Base-by-base conservation (phyloP, 2,329 filamentous ascomycete species). In the Clonostachys sp. region DNA sequence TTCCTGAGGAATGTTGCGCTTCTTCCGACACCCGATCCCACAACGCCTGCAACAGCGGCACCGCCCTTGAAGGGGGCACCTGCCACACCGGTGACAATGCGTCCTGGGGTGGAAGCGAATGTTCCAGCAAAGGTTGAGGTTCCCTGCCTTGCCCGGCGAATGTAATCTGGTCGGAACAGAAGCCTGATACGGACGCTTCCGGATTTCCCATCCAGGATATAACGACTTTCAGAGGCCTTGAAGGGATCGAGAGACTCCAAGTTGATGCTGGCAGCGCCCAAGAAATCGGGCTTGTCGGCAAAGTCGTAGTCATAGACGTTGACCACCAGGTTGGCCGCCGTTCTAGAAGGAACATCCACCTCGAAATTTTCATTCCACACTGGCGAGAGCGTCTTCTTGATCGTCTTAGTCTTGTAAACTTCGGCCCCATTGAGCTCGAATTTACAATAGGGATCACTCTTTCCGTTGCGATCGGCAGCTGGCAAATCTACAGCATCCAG, bases 311-410 rank as follows among this genome's bases (percentile, higher is more conserved):
- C 94, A 63, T 86, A 95, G 3, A 97, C 84, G 48, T 89, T 87
- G 59, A 90, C 83, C 34, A 77, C 78, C 68, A 99, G 94, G 24
- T 94, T 81, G 36, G 91, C 87, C 0, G 79, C 90, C 14, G 91
- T 96, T 49, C 94, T 81, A 13, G 91, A 95, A 16, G 89, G 84
- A 45, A 99, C 74, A 1, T 84, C 75, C 1, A 89, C 77, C 65
- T 96, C 91, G 60, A 99, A 99, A 65, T 84, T 91, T 63, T 99
- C 94, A 61, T 97, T 97, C 95, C 95, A 99, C 1, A 83, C 80
- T 1, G 94, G 94, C 56, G 94, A 85, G 5, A 99, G 78, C 0
- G 94, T 97, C 80, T 99, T 99, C 81, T 97, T 99, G 64, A 92
- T 86, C 3, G 86, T 84, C 71, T 96, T 95, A 41, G 91, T 95